Percentiles rank a stretch among this genome's conserved stretches.
These are phyloP conservation scores for Aspergillus pseudoglaucus DNA, from an alignment of 2,329 filamentous ascomycete genomes.

Conservation along the genomic window DNA sequence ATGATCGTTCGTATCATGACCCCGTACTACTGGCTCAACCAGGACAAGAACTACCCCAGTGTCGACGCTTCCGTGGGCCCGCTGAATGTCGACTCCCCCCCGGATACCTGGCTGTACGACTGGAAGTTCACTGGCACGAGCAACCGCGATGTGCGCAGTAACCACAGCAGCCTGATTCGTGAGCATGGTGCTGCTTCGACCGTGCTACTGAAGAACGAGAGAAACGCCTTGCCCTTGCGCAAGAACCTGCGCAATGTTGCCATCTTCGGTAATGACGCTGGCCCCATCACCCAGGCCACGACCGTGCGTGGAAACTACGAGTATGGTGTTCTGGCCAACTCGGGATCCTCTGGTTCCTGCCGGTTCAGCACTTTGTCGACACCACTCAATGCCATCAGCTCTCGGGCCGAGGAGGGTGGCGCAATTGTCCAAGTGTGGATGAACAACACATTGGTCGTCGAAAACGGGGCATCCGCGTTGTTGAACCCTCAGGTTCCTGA, in stretches of 20 bases:
- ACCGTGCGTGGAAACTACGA: constrained; percentile 8
- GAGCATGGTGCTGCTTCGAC: constrained; percentile 68
- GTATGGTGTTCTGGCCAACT: constrained; percentile 11
- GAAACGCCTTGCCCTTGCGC: constrained; percentile 45
- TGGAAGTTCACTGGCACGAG: constrained; percentile 10
- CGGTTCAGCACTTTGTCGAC: constrained; percentile 20
- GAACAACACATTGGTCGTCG: constrained; percentile 14
- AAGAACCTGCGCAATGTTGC: constrained; percentile 38
- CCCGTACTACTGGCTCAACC: constrained; percentile 40
- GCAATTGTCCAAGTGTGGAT: constrained; percentile 16
- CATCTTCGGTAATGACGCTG: constrained; percentile 47
- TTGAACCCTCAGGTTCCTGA: constrained; percentile 29
- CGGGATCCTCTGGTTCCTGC: constrained; percentile 13
- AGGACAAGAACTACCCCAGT: constrained; percentile 35
- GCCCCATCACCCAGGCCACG: constrained; percentile 22
- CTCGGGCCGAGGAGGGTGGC: constrained; percentile 15
- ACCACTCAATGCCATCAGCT: constrained; percentile 23
- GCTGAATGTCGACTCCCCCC: constrained; percentile 8
- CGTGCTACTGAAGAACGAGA: constrained; percentile 57
- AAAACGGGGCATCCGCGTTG: constrained; percentile 2
- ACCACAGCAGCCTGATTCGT: constrained; percentile 65
- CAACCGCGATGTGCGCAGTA: constrained; percentile 55
- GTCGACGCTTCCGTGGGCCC: constrained; percentile 24
- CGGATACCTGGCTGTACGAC: constrained; percentile 9
- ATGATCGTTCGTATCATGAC: constrained; percentile 44